phyloP scores from a whole-genome alignment of 2,329 filamentous ascomycete species.

The Sporothrix luriei region DNA sequence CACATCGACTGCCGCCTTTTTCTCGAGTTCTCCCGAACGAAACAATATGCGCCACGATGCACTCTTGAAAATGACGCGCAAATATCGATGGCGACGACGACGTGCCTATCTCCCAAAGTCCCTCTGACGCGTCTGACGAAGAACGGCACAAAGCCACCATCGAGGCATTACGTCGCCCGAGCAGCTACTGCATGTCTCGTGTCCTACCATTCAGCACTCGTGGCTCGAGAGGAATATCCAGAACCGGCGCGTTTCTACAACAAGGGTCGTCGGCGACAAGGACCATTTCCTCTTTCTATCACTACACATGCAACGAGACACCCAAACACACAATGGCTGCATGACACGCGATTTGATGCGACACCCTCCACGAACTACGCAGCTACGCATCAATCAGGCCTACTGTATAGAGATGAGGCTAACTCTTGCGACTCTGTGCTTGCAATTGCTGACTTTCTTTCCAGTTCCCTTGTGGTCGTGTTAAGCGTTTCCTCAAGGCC shows the following conservation, averaged over 20 bases:
- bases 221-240: background rate
- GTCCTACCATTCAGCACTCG: background rate
- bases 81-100: background rate
- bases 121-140: no score
- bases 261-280: background rate
- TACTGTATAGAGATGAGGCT: background rate
- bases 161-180: background rate
- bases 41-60: background rate
- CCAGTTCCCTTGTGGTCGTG: constrained; percentile 98
- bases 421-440: background rate
- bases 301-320: background rate
- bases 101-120: background rate
- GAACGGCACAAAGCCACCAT: background rate
- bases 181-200: background rate
- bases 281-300: background rate
- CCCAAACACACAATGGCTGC: background rate
- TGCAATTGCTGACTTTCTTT: constrained; percentile 22
- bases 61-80: background rate
- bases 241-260: background rate
- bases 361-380: background rate
- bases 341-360: no score
- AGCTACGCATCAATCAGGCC: background rate
- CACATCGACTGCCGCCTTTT: background rate
- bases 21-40: background rate
- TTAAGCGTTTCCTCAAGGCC: constrained; percentile 99